A percentile compares a stretch with the other conserved stretches of the same genome.
Evolutionary conservation across 2,329 filamentous ascomycete species (phyloP).

Genomic region (Cercospora berteroae): DNA sequence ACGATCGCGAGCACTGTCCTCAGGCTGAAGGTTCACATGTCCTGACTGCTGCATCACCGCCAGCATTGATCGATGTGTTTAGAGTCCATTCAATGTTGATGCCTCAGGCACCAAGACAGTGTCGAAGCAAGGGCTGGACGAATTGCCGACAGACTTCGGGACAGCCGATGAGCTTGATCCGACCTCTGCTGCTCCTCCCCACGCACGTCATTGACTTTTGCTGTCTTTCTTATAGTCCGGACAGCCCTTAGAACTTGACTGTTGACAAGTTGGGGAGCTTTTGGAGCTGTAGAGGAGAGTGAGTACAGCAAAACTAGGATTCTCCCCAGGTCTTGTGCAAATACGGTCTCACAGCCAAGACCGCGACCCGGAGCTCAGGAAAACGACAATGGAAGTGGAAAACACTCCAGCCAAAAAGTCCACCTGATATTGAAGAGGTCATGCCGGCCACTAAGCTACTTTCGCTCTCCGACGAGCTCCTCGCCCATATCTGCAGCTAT

Average conservation of each 20-base stretch:
- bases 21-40: too few species aligned
- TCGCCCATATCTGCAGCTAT: conserved; percentile 11
- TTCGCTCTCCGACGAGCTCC: conserved; percentile 14
- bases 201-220: conserved; percentile 9
- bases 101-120: background rate
- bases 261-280: background rate
- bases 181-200: conserved; percentile 3
- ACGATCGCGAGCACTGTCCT: too few species aligned
- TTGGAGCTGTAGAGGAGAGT: background rate
- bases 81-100: background rate
- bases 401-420: too few species aligned
- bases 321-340: background rate
- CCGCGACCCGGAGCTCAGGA: background rate
- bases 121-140: background rate
- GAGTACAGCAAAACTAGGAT: background rate
- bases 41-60: too few species aligned
- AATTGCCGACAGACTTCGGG: conserved; percentile 2
- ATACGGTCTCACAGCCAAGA: background rate
- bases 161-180: conserved; percentile 6
- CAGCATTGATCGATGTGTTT: too few species aligned
- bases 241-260: background rate
- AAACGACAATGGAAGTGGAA: too few species aligned
- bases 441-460: background rate
- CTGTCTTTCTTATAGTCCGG: background rate
- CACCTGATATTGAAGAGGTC: background rate